A percentile compares a stretch with the other conserved stretches of the same genome.
phyloP scores from a whole-genome alignment of 306 rosid genomes.

The Begonia peltatifolia region DNA sequence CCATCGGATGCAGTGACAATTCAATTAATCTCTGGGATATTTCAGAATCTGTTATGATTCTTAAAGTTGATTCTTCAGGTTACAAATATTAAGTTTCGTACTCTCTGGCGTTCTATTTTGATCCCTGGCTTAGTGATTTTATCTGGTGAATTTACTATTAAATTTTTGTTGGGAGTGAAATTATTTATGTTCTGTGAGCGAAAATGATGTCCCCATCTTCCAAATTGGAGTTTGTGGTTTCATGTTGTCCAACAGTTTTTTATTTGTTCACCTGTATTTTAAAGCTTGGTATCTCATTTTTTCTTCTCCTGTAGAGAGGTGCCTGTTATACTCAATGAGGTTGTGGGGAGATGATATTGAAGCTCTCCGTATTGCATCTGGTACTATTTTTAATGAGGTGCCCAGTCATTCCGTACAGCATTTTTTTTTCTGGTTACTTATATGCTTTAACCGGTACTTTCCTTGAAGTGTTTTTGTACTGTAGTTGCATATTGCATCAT shows the following conservation, averaged over 20 bases:
- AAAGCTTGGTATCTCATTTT: background rate
- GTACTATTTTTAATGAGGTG: slow-evolving; percentile 89
- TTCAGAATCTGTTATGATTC: slow-evolving; percentile 27
- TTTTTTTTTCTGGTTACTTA: too few species aligned
- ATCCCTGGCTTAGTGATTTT: too few species aligned
- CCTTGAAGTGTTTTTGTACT: too few species aligned
- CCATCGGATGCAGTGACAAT: slow-evolving; percentile 74
- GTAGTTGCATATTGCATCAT: too few species aligned
- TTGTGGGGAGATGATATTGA: slow-evolving; percentile 82
- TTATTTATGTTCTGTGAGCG: too few species aligned
- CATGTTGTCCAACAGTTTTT: background rate
- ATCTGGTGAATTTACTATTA: too few species aligned
- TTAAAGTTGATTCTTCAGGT: slow-evolving; percentile 82
- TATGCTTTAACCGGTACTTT: too few species aligned
- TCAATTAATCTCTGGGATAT: slow-evolving; percentile 80
- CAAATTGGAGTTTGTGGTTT: too few species aligned
- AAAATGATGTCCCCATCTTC: too few species aligned
- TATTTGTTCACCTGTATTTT: slow-evolving; percentile 4
- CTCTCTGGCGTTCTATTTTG: background rate
- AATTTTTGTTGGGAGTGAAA: too few species aligned
- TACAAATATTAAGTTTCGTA: slow-evolving; percentile 6
- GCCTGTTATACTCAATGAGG: slow-evolving; percentile 88
- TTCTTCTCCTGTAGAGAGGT: slow-evolving; percentile 33
- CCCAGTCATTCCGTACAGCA: slow-evolving; percentile 11
- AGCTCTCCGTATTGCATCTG: slow-evolving; percentile 71